Base-by-base conservation (phyloP, 73 alveolate genomes). In the Breviolum minutum region DNA sequence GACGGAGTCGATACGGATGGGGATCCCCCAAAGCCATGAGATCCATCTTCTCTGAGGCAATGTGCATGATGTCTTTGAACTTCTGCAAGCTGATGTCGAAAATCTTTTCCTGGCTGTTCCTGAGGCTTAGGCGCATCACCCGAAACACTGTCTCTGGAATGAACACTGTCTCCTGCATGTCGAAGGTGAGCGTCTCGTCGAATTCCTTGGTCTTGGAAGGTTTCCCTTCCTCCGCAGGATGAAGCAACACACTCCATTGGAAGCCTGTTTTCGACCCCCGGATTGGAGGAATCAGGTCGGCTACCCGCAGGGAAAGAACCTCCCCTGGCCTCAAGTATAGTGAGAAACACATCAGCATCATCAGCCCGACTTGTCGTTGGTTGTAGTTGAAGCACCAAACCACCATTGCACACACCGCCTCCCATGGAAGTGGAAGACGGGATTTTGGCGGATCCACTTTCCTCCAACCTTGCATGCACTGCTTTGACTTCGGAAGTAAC, bases 301-400 rank as follows among this genome's bases (percentile, higher is more conserved):
- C 68, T 5, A 10, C 66, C 83, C 80, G 63, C 48, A 87, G 80
- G 9, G 69, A 16, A 5, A 8, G 6, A 48, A 17, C 40, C 48
- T 87, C 95, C 83, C 84, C 81, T 10, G 95, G 95, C 32, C 95
- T 69, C 63, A 87, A 83, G 70, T 87, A 87, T 40, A 63, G 68
- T 60, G 69, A 27, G 69, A 87, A 87, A 60, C 69, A 63, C 40
- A 87, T 14, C 84, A 64, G 5, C 66, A 87, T 63, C 63, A 66
- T 4, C 64, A n/a, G 5, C 68, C 69, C 80, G 8, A n/a, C 8
- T 68, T 87, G 70, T 29, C 7, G n/a, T 24, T 62, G 10, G 20
- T 20, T 26, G 63, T 62, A 24, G 27, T 85, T 62, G 80, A 85
- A 61, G 63, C 40, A 24, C 12, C 12, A 7, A 8, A 12, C 11